Evolutionary conservation across 257 asterid genomes (phyloP).

Genomic region (Linaria vulgaris): DNA sequence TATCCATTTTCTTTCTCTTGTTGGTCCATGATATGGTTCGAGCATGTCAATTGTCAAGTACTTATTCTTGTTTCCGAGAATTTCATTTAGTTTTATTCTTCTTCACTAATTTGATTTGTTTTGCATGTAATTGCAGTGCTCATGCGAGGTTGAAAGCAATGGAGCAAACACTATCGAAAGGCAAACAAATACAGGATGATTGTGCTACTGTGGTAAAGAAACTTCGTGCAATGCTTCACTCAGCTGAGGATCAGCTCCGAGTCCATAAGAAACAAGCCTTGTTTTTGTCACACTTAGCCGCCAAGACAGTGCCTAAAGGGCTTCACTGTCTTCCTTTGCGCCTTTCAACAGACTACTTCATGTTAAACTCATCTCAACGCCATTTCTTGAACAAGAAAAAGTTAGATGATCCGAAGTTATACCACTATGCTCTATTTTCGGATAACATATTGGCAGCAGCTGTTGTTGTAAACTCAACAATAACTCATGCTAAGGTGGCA

Average conservation of each 20-base stretch:
- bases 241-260: conserved; percentile 59
- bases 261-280: conserved; percentile 58
- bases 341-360: conserved; percentile 49
- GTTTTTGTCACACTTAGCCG: conserved; percentile 53
- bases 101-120: neutral
- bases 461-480: conserved; percentile 60
- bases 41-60: neutral
- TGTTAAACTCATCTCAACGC: conserved; percentile 39
- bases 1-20: neutral
- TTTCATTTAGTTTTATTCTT: neutral
- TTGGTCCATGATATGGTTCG: neutral
- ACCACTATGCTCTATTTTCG: conserved; percentile 57
- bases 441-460: conserved; percentile 59
- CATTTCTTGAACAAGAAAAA: conserved; percentile 35
- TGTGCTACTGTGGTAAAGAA: conserved; percentile 55
- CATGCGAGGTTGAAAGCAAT: conserved; percentile 47
- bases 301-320: conserved; percentile 61
- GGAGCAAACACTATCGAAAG: conserved; percentile 56
- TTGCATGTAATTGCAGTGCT: conserved; percentile 36
- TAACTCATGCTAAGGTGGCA: conserved; percentile 48
- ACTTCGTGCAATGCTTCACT: conserved; percentile 68
- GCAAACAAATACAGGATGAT: conserved; percentile 53
- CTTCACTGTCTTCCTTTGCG: conserved; percentile 69
- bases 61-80: neutral
- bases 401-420: conserved; percentile 45